Percentiles rank a stretch among this genome's conserved stretches.
Conservation (phyloP, 2,329 filamentous ascomycete genomes). For the Penicillium fuscoglaucum region DNA sequence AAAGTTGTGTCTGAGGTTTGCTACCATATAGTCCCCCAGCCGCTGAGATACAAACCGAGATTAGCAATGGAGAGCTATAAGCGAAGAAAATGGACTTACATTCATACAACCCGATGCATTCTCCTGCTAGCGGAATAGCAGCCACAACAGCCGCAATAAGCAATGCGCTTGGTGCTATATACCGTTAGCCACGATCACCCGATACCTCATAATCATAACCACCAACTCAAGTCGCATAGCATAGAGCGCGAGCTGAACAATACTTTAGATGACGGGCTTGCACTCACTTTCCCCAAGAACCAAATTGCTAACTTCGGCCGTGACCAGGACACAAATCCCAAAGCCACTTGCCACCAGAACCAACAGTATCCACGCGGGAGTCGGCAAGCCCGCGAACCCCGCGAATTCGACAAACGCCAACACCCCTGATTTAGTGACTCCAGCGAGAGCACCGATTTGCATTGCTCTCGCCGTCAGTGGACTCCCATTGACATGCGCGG, state of each 20-base stretch:
- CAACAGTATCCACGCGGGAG: constrained; percentile 17
- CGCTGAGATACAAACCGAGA: neutral
- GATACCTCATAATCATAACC: neutral
- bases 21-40: constrained; percentile 15
- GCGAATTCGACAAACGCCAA: constrained; percentile 19
- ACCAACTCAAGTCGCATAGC: neutral
- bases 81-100: constrained; percentile 4
- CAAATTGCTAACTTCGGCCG: constrained; percentile 18
- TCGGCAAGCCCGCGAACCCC: constrained; percentile 14
- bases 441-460: constrained; percentile 16
- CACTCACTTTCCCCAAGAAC: constrained; percentile 18
- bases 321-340: constrained; percentile 18
- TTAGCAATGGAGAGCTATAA: neutral
- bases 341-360: constrained; percentile 17
- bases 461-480: constrained; percentile 16
- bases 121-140: constrained; percentile 17
- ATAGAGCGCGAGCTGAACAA: neutral
- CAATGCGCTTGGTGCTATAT: constrained; percentile 15
- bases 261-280: neutral
- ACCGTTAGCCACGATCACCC: neutral
- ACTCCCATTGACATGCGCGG: constrained; percentile 16
- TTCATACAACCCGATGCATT: constrained; percentile 19
- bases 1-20: constrained; percentile 5
- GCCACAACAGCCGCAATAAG: constrained; percentile 20
- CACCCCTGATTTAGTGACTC: constrained; percentile 18